Base-by-base conservation (phyloP, 441 rosid genomes). In the Pelargonium fulgidum region DNA sequence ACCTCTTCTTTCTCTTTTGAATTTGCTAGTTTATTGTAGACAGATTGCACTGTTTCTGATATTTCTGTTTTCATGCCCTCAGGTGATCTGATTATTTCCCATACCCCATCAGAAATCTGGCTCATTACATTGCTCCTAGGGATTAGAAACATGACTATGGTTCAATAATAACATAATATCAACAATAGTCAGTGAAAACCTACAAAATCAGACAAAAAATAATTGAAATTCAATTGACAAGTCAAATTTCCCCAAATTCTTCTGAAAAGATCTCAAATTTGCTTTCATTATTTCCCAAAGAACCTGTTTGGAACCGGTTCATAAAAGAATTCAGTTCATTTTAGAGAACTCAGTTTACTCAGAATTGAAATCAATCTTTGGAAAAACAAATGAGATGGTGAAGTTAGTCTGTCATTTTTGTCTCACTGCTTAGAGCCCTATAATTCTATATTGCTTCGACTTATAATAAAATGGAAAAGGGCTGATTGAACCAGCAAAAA, bases 61-160 rank as follows among this genome's bases (percentile, higher is more conserved):
- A 91, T 93, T 74, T 89, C 96, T 33, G 69, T 76, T 81, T 80
- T 87, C 93, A 93, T 81, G 73, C 91, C 95, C 14, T 83, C 89
- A 42, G 80, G 84, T 19, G 92, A 88, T 81, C 84, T 89, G 75
- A 93, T 91, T 75, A 93, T 84, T 70, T 82, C 85, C 97, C 95
- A 88, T 5, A 89, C 78, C n/a, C 85, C 86, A 77, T 85, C 89
- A 42, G 96, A 91, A 69, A 93, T 81, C 79, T 86, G 86, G 78
- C 80, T 77, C 84, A 82, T 79, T 79, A 85, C 80, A 79, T 86
- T 76, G 73, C 70, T 80, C 85, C 99, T 89, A 72, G n/a, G 64
- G 64, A 26, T 64, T 56, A 70, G 47, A 72, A 56, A 58, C 76
- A 70, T 1, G 52, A 65, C 11, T 9, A 45, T 45, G 50, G 50